Percentiles rank a stretch among this genome's conserved stretches.
These are phyloP conservation scores for Ustulina deusta DNA, from an alignment of 2,329 filamentous ascomycete species.

Conservation along the genomic window DNA sequence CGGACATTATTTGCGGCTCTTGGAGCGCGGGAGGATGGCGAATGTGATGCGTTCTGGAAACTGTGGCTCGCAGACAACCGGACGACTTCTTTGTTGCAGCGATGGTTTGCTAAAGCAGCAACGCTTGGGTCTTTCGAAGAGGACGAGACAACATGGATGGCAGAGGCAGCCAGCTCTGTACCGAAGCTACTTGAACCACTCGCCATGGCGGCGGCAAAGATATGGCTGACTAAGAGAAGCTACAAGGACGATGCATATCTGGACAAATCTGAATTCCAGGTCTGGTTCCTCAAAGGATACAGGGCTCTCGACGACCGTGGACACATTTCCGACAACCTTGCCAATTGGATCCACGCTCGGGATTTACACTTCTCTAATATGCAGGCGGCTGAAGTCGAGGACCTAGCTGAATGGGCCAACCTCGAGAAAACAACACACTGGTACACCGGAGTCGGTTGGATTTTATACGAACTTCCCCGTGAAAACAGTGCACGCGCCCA, in stretches of 20 bases:
- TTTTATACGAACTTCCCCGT: neutral
- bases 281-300: conserved; percentile 22
- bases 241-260: conserved; percentile 13
- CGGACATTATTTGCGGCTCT: conserved; percentile 9
- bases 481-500: neutral
- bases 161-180: conserved; percentile 9
- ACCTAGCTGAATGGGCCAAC: conserved; percentile 14
- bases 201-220: conserved; percentile 15
- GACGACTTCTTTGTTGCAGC: conserved; percentile 10
- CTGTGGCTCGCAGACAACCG: conserved; percentile 17
- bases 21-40: neutral
- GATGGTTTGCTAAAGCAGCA: conserved; percentile 15
- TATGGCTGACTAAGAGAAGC: conserved; percentile 18
- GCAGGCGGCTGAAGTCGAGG: conserved; percentile 4
- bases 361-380: neutral
- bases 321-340: conserved; percentile 6
- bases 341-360: conserved; percentile 9
- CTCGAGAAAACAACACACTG: conserved; percentile 21
- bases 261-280: conserved; percentile 18
- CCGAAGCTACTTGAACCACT: conserved; percentile 11
- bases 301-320: conserved; percentile 14
- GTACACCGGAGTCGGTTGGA: conserved; percentile 20
- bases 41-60: conserved; percentile 20
- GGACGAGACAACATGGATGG: conserved; percentile 7
- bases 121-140: neutral